Conservation (phyloP, 2,329 filamentous ascomycete species). For the Ophidiomyces ophidiicola region DNA sequence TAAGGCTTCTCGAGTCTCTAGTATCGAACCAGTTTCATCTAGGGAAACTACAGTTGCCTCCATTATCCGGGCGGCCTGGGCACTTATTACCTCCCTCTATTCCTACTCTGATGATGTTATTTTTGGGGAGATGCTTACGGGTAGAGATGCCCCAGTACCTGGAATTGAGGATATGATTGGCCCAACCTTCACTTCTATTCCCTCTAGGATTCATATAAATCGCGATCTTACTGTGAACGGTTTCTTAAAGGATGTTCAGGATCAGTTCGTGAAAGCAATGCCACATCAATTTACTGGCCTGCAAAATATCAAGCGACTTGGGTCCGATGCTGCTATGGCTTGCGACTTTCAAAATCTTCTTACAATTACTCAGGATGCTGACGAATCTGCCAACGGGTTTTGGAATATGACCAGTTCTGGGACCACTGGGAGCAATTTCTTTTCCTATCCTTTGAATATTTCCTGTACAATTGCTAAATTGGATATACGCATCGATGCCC, state of each 20-base stretch:
- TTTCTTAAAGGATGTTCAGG: constrained; percentile 44
- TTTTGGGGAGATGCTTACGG: constrained; percentile 33
- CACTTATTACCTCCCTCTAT: constrained; percentile 25
- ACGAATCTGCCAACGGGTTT: constrained; percentile 15
- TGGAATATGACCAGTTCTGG: constrained; percentile 12
- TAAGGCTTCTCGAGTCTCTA: constrained; percentile 4
- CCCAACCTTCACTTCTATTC: constrained; percentile 32
- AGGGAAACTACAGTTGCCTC: constrained; percentile 20
- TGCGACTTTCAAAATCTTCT: constrained; percentile 33
- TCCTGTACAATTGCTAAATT: constrained; percentile 13
- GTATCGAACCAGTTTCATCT: constrained; percentile 2
- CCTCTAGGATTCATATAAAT: constrained; percentile 26
- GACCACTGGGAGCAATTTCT: constrained; percentile 12
- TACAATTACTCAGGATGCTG: constrained; percentile 22
- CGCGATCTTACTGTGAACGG: constrained; percentile 29
- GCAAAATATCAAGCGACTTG: constrained; percentile 39
- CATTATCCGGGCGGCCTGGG: constrained; percentile 31
- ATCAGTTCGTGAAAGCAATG: constrained; percentile 42
- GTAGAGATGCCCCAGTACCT: constrained; percentile 28
- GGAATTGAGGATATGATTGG: constrained; percentile 32
- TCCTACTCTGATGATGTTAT: constrained; percentile 30
- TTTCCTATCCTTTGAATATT: constrained; percentile 14
- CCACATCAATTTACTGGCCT: constrained; percentile 47
- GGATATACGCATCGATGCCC: constrained; percentile 13
- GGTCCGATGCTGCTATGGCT: constrained; percentile 30